phyloP scores from a whole-genome alignment of 2,329 filamentous ascomycete species.

The Cytospora mali region DNA sequence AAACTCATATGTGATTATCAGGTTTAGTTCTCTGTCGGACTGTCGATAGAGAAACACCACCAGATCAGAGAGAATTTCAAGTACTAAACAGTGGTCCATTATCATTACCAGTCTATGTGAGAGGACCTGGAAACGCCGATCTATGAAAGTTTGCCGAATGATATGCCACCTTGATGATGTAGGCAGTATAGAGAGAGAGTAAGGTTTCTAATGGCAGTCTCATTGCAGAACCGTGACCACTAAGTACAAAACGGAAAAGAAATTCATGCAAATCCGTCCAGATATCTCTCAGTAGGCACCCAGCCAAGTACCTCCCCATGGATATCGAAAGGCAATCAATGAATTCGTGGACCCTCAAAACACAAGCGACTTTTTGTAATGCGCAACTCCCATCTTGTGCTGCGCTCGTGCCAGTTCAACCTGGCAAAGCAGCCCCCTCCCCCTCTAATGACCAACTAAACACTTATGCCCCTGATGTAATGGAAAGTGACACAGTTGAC shows the following conservation, averaged over 20 bases:
- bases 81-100: constrained; percentile 17
- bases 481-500: constrained; percentile 24
- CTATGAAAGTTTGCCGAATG: constrained; percentile 16
- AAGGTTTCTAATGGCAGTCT: constrained; percentile 24
- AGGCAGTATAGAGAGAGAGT: constrained; percentile 7
- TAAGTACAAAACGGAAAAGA: constrained; percentile 27
- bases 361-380: constrained; percentile 28
- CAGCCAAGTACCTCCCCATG: constrained; percentile 20
- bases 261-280: constrained; percentile 26
- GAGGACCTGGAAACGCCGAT: constrained; percentile 19
- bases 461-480: constrained; percentile 26
- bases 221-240: constrained; percentile 24
- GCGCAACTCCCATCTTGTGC: constrained; percentile 21
- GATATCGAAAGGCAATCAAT: constrained; percentile 28
- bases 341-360: constrained; percentile 28
- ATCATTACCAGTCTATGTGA: constrained; percentile 24
- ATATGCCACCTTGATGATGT: constrained; percentile 6
- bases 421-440: constrained; percentile 28
- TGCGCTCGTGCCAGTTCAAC: constrained; percentile 22
- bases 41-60: not conserved
- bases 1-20: no score
- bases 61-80: not conserved
- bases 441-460: constrained; percentile 30
- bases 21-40: no score
- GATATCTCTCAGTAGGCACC: constrained; percentile 17